phyloP scores from a whole-genome alignment of 2,329 filamentous ascomycete genomes.

The Fusarium sp. region DNA sequence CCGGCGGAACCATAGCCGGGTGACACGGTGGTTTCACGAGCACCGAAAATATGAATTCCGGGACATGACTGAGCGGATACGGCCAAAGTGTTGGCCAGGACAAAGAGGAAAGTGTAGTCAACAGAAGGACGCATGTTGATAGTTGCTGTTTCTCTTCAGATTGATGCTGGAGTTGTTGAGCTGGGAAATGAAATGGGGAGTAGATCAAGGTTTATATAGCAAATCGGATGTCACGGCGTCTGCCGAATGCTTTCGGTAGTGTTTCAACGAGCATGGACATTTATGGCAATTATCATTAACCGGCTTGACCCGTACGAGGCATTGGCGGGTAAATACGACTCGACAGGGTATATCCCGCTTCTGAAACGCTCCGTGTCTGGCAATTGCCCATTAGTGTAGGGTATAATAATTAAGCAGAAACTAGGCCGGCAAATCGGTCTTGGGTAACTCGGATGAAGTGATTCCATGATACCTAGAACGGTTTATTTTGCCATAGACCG shows the following conservation, averaged over 20 bases:
- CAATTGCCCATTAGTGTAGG: background rate
- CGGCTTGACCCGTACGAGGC: background rate
- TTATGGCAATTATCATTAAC: accelerated
- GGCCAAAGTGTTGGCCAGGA: slow-evolving; percentile 15
- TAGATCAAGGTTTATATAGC: slow-evolving; percentile 1
- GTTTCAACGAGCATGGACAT: slow-evolving; percentile 12
- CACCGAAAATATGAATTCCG: slow-evolving; percentile 58
- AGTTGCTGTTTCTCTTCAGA: background rate
- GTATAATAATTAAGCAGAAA: background rate
- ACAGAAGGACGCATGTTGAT: slow-evolving; percentile 25
- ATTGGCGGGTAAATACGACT: slow-evolving; percentile 17
- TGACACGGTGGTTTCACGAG: slow-evolving; percentile 60
- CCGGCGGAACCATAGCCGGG: slow-evolving; percentile 64
- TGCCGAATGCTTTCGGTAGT: background rate
- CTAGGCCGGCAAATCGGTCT: background rate
- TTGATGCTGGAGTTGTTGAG: background rate
- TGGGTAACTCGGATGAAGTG: no score
- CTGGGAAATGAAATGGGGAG: background rate
- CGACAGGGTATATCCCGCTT: background rate
- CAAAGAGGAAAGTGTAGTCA: slow-evolving; percentile 11
- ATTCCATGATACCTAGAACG: no score
- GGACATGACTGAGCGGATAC: slow-evolving; percentile 50
- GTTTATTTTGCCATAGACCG: no score
- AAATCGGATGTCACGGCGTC: slow-evolving; percentile 3
- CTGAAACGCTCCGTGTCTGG: slow-evolving; percentile 13